Conservation (phyloP, 805 yeast species). For the Candida namnaoensis region DNA sequence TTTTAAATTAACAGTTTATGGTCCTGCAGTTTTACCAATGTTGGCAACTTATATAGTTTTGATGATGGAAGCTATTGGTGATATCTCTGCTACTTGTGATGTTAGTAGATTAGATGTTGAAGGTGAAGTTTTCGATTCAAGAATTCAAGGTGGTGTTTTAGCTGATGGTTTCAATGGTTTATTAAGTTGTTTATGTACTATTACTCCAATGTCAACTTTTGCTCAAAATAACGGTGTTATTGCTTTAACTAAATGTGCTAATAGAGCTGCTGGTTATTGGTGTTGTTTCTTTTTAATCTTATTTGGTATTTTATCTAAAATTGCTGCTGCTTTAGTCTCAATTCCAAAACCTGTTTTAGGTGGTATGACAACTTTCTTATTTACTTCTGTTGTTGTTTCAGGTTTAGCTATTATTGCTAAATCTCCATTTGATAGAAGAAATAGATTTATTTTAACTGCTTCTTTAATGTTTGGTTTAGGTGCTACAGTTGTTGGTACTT, state of each 20-base stretch:
- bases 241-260: slow-evolving; percentile 85
- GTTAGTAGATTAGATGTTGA: slow-evolving; percentile 80
- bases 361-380: slow-evolving; percentile 78
- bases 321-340: slow-evolving; percentile 81
- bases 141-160: slow-evolving; percentile 88
- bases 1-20: slow-evolving; percentile 67
- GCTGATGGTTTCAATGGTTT: slow-evolving; percentile 83
- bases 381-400: slow-evolving; percentile 69
- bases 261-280: slow-evolving; percentile 72
- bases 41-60: slow-evolving; percentile 73
- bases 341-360: slow-evolving; percentile 78
- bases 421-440: slow-evolving; percentile 53
- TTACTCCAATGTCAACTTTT: slow-evolving; percentile 84
- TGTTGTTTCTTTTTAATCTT: slow-evolving; percentile 69
- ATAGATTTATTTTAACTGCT: slow-evolving; percentile 63
- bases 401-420: slow-evolving; percentile 58
- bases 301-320: slow-evolving; percentile 85
- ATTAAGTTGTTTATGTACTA: slow-evolving; percentile 69
- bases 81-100: slow-evolving; percentile 88
- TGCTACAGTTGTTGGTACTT: slow-evolving; percentile 50
- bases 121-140: slow-evolving; percentile 71
- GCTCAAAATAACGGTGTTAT: slow-evolving; percentile 96
- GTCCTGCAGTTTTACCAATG: slow-evolving; percentile 80
- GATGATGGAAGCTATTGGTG: slow-evolving; percentile 92
- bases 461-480: slow-evolving; percentile 61